phyloP scores from a whole-genome alignment of 768 basidiomycete species.

The Heimioporus sp. region DNA sequence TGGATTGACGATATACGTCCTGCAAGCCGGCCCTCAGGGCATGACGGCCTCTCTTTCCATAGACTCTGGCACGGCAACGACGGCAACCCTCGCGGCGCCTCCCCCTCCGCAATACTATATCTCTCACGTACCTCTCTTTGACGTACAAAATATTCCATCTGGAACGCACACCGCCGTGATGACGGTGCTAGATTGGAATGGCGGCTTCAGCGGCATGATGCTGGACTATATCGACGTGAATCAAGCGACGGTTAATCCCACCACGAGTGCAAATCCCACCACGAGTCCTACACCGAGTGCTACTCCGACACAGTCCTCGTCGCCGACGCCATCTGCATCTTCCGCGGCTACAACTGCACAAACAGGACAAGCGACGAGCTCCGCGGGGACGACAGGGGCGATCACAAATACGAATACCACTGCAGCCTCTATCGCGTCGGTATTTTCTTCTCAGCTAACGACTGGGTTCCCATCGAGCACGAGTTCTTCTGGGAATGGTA shows the following conservation, averaged over 20 bases:
- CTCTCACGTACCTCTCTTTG: constrained; percentile 18
- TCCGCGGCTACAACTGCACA: background rate
- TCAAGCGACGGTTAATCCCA: constrained; percentile 16
- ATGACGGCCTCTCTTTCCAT: constrained; percentile 27
- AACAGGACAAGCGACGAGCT: too few species aligned
- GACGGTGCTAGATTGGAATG: constrained; percentile 26
- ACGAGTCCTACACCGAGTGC: background rate
- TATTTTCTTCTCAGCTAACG: too few species aligned
- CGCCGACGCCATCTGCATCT: constrained; percentile 4
- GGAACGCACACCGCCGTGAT: constrained; percentile 22
- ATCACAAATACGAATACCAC: too few species aligned
- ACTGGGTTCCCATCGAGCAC: too few species aligned
- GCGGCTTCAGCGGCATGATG: constrained; percentile 27
- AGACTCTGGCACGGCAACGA: constrained; percentile 21
- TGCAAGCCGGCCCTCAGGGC: constrained; percentile 26
- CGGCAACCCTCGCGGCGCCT: constrained; percentile 20
- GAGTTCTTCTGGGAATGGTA: too few species aligned
- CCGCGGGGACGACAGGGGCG: too few species aligned
- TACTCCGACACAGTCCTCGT: constrained; percentile 5
- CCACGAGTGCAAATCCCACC: background rate
- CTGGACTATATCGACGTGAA: constrained; percentile 27
- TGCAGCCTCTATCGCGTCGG: too few species aligned
- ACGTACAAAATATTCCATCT: constrained; percentile 18
- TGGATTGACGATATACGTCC: constrained; percentile 28
- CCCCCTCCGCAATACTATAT: constrained; percentile 24